A percentile compares a stretch with the other conserved stretches of the same genome.
phyloP scores from a whole-genome alignment of 2,329 filamentous ascomycete species.

The Monilinia laxa region DNA sequence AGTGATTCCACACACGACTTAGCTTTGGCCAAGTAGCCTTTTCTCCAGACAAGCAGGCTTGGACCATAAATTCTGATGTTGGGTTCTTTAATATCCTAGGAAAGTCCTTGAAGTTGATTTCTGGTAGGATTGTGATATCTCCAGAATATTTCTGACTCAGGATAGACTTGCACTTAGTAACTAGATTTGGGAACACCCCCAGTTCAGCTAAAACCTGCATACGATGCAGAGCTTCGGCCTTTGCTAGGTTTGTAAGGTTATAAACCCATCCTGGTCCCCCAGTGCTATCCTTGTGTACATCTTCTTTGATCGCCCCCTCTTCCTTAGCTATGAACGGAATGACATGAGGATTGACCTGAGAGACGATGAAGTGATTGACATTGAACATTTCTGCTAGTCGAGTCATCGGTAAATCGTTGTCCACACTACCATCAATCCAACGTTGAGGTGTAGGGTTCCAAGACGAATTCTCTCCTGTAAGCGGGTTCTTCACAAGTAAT shows the following conservation, averaged over 20 bases:
- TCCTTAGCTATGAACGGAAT: conserved; percentile 80
- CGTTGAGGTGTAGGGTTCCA: conserved; percentile 85
- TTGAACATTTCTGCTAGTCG: conserved; percentile 93
- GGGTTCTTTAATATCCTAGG: conserved; percentile 80
- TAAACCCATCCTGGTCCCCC: conserved; percentile 55
- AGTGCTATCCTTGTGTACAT: conserved; percentile 39
- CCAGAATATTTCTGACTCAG: conserved; percentile 90
- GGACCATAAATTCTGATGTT: conserved; percentile 79
- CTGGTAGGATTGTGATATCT: conserved; percentile 89
- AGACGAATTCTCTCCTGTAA: conserved; percentile 71
- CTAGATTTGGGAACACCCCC: conserved; percentile 74
- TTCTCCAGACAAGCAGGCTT: conserved; percentile 75
- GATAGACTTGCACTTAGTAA: conserved; percentile 76
- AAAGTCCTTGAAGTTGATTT: conserved; percentile 72
- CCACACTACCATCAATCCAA: conserved; percentile 93
- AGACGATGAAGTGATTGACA: conserved; percentile 97
- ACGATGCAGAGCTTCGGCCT: conserved; percentile 76
- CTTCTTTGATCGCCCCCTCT: conserved; percentile 50
- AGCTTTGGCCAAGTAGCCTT: conserved; percentile 90
- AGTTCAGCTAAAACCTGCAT: conserved; percentile 79
- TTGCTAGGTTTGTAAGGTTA: conserved; percentile 69
- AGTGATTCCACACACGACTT: conserved; percentile 79
- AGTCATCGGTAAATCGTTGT: conserved; percentile 90
- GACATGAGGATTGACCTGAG: conserved; percentile 93
- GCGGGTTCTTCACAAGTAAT: conserved; percentile 79